Base-by-base conservation (phyloP, 179 eudicot species). In the Drosera spatulata region DNA sequence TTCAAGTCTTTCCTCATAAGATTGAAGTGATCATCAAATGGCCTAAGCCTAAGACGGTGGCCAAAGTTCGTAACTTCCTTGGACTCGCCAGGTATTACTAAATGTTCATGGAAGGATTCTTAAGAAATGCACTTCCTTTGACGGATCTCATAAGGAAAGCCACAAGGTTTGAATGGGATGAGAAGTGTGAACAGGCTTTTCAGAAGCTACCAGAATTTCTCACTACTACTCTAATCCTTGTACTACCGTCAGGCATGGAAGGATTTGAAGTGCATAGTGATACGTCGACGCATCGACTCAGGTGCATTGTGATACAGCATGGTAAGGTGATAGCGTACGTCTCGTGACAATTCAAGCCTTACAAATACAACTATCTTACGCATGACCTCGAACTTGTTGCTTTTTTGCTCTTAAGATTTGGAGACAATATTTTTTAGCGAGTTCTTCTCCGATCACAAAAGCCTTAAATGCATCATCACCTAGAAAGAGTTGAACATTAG, bases 381-480 rank as follows among this genome's bases (percentile, higher is more conserved):
- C 45, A 56, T 56, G 60, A 39, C 12, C 40, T 56, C 7, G 60
- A 56, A n/a, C n/a, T n/a, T n/a, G n/a, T n/a, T n/a, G n/a, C n/a
- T n/a, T n/a, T n/a, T n/a, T n/a, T n/a, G n/a, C n/a, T n/a, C n/a
- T n/a, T n/a, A n/a, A n/a, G n/a, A n/a, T n/a, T n/a, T n/a, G n/a
- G n/a, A n/a, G n/a, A n/a, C n/a, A n/a, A n/a, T n/a, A n/a, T n/a
- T n/a, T n/a, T n/a, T n/a, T n/a, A n/a, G n/a, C n/a, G n/a, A n/a
- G n/a, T n/a, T n/a, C 7, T 38, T 33, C 3, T 13, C 60, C 2
- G 60, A 55, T 55, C 41, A 38, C 37, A 9, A 55, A 37, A 55
- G 4, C 37, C 41, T 55, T 11, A 55, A 55, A 37, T 55, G 38
- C 38, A 14, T 55, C 7, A 14, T 55, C 39, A 14, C 59, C 11